A percentile compares a stretch with the other conserved stretches of the same genome.
phyloP scores from a whole-genome alignment of 345 rosid species.

The Psidium guajava region DNA sequence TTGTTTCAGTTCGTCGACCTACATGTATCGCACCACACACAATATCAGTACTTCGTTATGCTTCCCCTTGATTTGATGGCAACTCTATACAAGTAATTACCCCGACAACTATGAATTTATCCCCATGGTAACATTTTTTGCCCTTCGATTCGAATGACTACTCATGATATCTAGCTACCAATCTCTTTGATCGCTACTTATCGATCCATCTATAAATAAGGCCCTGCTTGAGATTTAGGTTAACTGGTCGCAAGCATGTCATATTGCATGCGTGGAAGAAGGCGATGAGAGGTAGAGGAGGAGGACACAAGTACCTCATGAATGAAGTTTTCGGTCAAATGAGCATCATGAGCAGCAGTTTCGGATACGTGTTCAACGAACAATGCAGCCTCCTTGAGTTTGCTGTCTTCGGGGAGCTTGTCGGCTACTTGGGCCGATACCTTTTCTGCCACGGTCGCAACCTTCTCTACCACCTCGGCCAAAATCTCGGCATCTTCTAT shows the following conservation, averaged over 20 bases:
- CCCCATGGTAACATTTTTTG: not conserved
- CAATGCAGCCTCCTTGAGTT: constrained; percentile 46
- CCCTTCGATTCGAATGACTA: not conserved
- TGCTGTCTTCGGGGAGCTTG: constrained; percentile 36
- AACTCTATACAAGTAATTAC: not conserved
- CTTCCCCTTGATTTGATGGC: not conserved
- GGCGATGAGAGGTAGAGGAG: not conserved
- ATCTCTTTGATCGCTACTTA: not conserved
- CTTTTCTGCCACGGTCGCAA: constrained; percentile 30
- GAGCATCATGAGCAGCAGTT: constrained; percentile 56
- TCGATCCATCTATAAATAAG: no score
- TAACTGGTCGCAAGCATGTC: not conserved
- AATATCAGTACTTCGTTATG: not conserved
- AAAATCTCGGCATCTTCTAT: constrained; percentile 39
- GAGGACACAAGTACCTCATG: constrained; percentile 35
- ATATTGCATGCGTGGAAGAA: not conserved
- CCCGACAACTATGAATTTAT: no score
- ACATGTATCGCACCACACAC: not conserved
- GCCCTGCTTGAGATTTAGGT: not conserved
- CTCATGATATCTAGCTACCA: not conserved
- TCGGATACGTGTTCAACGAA: constrained; percentile 42
- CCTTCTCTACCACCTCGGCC: constrained; percentile 28
- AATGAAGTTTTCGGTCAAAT: constrained; percentile 22
- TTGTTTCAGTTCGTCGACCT: constrained; percentile 46
- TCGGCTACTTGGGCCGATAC: constrained; percentile 22